Evolutionary conservation across 2,329 filamentous ascomycete species (phyloP), one percentile per base, ranked within the genome.

Genomic region (Pseudocercospora fijiensis): DNA sequence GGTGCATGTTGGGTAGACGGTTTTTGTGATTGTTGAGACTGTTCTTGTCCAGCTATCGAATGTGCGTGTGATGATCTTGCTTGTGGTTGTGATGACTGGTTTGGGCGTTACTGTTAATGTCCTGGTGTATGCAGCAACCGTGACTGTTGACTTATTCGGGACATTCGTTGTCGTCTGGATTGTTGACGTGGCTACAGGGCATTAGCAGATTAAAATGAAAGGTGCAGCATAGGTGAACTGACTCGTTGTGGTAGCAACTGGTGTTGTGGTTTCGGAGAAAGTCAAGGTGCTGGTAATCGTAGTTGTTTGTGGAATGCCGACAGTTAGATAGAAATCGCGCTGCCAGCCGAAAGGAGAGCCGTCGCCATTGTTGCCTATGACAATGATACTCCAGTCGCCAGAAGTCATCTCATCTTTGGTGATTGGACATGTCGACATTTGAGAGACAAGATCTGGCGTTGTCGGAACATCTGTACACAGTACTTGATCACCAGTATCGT

Each of bases 301-400:
- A 8, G 58, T 63, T 4, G 65, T 65, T 13, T 60, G 49, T 8
- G 74, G 70, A 4, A 68, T 63, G 9, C 75, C 78, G 51, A 79
- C 78, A 20, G 67, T 71, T 2, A 80, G 70, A 10, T 47, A 74
- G 68, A 72, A 76, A 72, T 80, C 78, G 71, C 80, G 75, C 67
- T 81, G 72, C 74, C 77, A 81, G 18, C 77, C 79, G 57, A 81
- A 80, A 0, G 80, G 79, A 22, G 77, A 73, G 18, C 76, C 78
- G 47, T 76, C 72, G 41, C 75, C 79, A 66, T 81, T 79, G 37
- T 81, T 81, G 33, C 79, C 68, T 5, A 82, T 72, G 60, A 79
- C 71, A 13, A 82, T 65, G 9, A 82, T 71, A 3, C 78, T 76
- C 77, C 78, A 82, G 33, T 78, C 76, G 6, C 80, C 80, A 49